Base-by-base conservation (phyloP, 305 asterid species). In the Nicotiana rustica region DNA sequence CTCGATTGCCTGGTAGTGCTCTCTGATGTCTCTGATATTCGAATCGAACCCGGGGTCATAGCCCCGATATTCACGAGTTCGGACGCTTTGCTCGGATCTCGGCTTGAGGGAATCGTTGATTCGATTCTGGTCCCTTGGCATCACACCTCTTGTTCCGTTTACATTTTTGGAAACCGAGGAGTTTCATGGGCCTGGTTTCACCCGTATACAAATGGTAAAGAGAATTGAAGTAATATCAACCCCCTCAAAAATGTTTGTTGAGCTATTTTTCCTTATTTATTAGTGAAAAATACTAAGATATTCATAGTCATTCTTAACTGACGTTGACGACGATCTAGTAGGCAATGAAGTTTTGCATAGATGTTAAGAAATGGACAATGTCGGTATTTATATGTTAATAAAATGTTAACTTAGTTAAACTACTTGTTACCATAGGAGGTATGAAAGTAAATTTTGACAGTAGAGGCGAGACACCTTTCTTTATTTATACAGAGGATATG, bases 371-470 rank as follows among this genome's bases (percentile, higher is more conserved):
- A 19, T 15, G 31, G 31, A 36, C 38, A 35, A 38, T 17, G 17
- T 69, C 6, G 56, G 38, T 38, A 68, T 68, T 38, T 6, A n/a
- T 25, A 25, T 25, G 29, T 25, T 25, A 25, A 25, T 25, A 18
- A 41, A 41, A 41, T 70, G 6, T 70, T 41, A 41, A 70, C 56
- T 70, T 41, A 70, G 79, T 71, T 71, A 21, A 71, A 47, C 79
- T n/a, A 71, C 36, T 71, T 21, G 61, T 1, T 71, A 6, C 19
- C 0, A 19, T 5, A 12, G 38, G 61, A 44, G 19, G 78, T 47
- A 44, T 25, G 29, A 21, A 38, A 36, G 21, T 47, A 71, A 71
- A 19, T 44, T 71, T 5, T 47, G 61, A 70, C 61, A 44, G 36
- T 47, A 56, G 2, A 56, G 15, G 19, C 61, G 19, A 4, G 19